These are phyloP conservation scores for Sergeia podlipaevii DNA, from an alignment of 208 protist species.

Conservation along the genomic window DNA sequence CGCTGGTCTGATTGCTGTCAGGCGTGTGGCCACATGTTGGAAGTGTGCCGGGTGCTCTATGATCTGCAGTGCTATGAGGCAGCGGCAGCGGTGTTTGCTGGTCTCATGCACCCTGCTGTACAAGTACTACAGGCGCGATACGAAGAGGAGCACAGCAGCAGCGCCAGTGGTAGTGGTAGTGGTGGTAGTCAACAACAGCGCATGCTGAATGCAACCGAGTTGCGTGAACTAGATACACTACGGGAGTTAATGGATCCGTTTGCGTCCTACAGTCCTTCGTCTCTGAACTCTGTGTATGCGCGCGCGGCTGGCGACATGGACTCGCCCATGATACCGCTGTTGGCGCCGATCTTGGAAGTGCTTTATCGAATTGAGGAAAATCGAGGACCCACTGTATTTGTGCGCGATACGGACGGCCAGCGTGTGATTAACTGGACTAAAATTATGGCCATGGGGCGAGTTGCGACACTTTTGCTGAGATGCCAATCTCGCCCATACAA, in stretches of 20 bases:
- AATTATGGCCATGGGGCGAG: constrained; percentile 38
- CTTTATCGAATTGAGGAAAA: constrained; percentile 41
- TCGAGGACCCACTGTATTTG: constrained; percentile 19
- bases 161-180: no score
- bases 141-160: constrained; percentile 15
- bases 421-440: constrained; percentile 61
- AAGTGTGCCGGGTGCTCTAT: constrained; percentile 52
- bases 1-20: constrained; percentile 35
- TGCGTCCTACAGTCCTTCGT: constrained; percentile 58
- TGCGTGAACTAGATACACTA: constrained; percentile 32
- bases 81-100: constrained; percentile 44
- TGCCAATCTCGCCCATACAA: constrained; percentile 54
- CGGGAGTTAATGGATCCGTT: constrained; percentile 65
- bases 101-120: constrained; percentile 50
- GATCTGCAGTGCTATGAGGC: constrained; percentile 72
- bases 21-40: constrained; percentile 27
- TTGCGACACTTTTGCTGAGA: constrained; percentile 50
- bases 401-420: constrained; percentile 34
- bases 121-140: constrained; percentile 20
- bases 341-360: constrained; percentile 51
- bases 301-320: constrained; percentile 48
- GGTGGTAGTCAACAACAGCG: no score
- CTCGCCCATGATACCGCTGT: constrained; percentile 52
- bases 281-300: constrained; percentile 39
- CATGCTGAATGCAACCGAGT: constrained; percentile 26